Evolutionary conservation across 352 stramenopile species (phyloP), one percentile per base, ranked within the genome.

Genomic region (Blastocystis sp.): DNA sequence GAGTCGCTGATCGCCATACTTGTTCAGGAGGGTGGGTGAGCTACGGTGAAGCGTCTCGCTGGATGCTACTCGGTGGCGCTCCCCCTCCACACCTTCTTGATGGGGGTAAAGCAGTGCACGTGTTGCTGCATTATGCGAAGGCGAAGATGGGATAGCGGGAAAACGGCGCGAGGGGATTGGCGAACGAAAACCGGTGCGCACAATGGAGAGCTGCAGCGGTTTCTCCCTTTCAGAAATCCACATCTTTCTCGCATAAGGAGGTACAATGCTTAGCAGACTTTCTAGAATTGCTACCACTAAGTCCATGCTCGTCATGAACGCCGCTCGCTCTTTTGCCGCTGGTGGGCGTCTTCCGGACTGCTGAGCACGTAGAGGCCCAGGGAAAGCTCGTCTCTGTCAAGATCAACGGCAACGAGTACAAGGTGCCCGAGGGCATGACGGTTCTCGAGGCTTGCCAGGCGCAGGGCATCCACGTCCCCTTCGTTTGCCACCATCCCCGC

Each of bases 351-450:
- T n/a, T 56, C 1, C 7, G 48, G 34, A 59, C 14, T 1, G 40
- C 65, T 7, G 10, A 59, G 19, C 43, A 1, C 5, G 56, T 84
- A 84, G 74, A 53, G 14, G 74, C 74, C 11, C 45, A 84, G 40
- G 74, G 52, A 14, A 84, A 84, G 34, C 53, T 84, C n/a, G 56
- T 84, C 21, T 48, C 53, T 28, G 41, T 88, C n/a, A 88, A 88
- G 78, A 88, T 88, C 60, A 88, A 88, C 60, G 78, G 78, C 14
- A 88, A 56, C 52, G 64, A 76, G 41, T 88, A 79, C 52, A 79
- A 88, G 67, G 78, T 79, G n/a, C 64, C 64, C 66, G 78, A 88
- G 70, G 67, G 67, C 38, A 88, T 79, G 67, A 88, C 78, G 1
- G 67, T 88, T 77, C 60, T 88, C 19, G 78, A 88, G 34, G 78